Base-by-base conservation (phyloP, 306 rosid genomes). In the Delonix regia region DNA sequence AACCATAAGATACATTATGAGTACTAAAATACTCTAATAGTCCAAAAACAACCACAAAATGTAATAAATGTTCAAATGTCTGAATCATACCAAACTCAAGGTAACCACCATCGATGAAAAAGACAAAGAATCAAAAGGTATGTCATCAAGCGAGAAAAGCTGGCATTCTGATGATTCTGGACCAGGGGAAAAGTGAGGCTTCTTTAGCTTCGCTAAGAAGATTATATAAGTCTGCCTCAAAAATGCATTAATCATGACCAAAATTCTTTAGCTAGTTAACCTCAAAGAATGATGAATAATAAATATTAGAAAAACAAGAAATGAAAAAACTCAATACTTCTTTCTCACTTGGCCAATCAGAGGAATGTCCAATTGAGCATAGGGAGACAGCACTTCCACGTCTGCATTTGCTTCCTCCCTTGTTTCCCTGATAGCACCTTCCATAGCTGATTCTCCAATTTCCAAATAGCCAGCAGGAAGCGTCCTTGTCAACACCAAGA, bases 391-490 rank as follows among this genome's bases (percentile, higher is more conserved):
- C 75, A 82, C 91, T 86, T 92, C 97, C 69, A 95, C 99, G 38
- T 95, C 94, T 48, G 99, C 99, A 80, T 87, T 87, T 77, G 99
- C 99, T 90, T 93, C 99, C 81, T 95, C 99, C 91, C 86, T 76
- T 76, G 99, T 95, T 86, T 95, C 99, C 86, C 99, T 89, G 22
- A 84, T 84, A 42, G 99, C 99, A 72, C 99, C 99, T 83, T 95
- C 99, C 69, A 87, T 88, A 67, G 98, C 96, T 2, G 99, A 92
- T 86, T 95, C 98, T 67, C 98, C 99, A 56, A 93, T 88, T 90
- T 95, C 99, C 91, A 93, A 70, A 82, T 87, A 93, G 77, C 99
- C 98, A 57, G 99, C 99, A 19, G 98, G 99, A 68, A 95, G 99
- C 51, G 99, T 93, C 99, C 97, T 91, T 78, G 59, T 77, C 66